A percentile compares a stretch with the other conserved stretches of the same genome.
Evolutionary conservation across 495 filamentous ascomycete species (phyloP).

Genomic region (Talaromyces wortmannii): DNA sequence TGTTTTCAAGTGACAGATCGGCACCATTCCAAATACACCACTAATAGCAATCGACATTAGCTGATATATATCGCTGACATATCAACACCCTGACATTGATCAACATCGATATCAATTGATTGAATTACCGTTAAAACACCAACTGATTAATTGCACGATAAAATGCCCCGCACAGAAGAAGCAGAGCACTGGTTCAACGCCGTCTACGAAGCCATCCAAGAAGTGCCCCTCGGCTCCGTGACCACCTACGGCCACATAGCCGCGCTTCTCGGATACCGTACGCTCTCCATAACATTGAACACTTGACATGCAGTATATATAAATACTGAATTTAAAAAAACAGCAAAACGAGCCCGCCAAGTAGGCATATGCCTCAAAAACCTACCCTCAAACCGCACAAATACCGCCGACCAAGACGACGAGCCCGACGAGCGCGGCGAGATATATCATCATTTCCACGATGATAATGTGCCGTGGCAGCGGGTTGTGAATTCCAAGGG

Average conservation of each 20-base stretch:
- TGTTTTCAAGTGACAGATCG: no score
- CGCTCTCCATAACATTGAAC: slow-evolving; percentile 16
- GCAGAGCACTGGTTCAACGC: slow-evolving; percentile 76
- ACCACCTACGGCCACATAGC: slow-evolving; percentile 91
- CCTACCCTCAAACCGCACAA: slow-evolving; percentile 46
- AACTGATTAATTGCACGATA: background rate
- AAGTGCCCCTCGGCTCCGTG: slow-evolving; percentile 76
- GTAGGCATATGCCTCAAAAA: slow-evolving; percentile 86
- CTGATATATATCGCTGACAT: no score
- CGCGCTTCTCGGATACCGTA: slow-evolving; percentile 70
- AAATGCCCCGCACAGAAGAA: slow-evolving; percentile 75
- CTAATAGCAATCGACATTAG: no score
- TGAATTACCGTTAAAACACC: no score
- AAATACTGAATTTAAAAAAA: slow-evolving; percentile 20
- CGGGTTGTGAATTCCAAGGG: slow-evolving; percentile 84
- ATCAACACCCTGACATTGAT: no score
- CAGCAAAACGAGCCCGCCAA: slow-evolving; percentile 67
- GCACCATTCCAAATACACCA: no score
- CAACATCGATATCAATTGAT: no score
- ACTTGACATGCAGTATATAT: slow-evolving; percentile 24
- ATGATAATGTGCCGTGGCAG: slow-evolving; percentile 86
- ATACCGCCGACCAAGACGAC: slow-evolving; percentile 1
- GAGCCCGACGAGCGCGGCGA: slow-evolving; percentile 9
- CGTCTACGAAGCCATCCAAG: slow-evolving; percentile 76
- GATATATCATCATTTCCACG: slow-evolving; percentile 48